phyloP scores from a whole-genome alignment of 108 stramenopile genomes.

The Mediolabrus comicus region DNA sequence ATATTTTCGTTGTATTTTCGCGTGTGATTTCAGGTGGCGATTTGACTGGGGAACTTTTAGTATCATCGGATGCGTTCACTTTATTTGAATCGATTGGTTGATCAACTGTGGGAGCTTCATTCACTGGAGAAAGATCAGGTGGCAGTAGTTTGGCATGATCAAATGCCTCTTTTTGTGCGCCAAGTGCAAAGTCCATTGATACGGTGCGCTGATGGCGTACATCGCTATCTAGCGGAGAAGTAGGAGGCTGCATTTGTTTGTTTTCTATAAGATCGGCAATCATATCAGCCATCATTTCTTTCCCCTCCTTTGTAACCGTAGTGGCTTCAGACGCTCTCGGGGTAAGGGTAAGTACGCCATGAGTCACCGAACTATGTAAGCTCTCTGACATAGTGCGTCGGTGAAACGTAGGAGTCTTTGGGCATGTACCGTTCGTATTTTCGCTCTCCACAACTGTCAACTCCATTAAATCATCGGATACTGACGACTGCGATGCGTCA shows the following conservation, averaged over 20 bases:
- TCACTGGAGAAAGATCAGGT: not conserved
- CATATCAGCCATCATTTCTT: conserved; percentile 52
- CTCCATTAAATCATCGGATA: not conserved
- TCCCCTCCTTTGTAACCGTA: conserved; percentile 34
- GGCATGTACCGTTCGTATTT: too few relatives aligned
- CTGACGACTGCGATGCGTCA: too few relatives aligned
- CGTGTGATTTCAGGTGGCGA: conserved; percentile 1
- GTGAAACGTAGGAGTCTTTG: not conserved
- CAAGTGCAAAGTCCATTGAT: not conserved
- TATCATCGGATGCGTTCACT: not conserved
- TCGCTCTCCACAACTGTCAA: too few relatives aligned
- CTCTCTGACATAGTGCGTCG: not conserved
- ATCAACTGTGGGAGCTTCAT: not conserved
- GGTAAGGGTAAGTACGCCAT: conserved; percentile 31
- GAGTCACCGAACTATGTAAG: not conserved
- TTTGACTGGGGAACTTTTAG: not conserved
- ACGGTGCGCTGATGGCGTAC: not conserved
- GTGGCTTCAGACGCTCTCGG: conserved; percentile 28
- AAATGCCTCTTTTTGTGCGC: not conserved
- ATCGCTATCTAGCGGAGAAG: conserved; percentile 7
- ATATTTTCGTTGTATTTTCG: conserved; percentile 38
- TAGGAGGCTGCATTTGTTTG: conserved; percentile 15
- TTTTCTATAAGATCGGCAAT: conserved; percentile 39
- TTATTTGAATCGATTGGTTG: not conserved
- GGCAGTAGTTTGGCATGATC: not conserved